Evolutionary conservation across 2,329 filamentous ascomycete species (phyloP).

Genomic region (Cryphonectria carpinicola): DNA sequence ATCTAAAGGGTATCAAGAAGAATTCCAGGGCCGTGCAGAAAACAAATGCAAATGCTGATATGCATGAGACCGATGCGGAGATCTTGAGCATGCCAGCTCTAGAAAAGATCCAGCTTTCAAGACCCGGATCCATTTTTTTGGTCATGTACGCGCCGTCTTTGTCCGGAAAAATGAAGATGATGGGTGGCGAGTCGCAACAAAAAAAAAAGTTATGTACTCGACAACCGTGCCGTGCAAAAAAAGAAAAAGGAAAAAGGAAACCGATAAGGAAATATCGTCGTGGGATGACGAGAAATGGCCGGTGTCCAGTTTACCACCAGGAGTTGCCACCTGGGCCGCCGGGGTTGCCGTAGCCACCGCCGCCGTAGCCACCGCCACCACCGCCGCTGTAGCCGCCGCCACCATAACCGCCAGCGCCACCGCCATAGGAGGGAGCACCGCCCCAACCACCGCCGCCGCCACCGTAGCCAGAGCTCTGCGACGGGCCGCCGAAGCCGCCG

Average conservation of each 20-base stretch:
- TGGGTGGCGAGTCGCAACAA: constrained; percentile 37
- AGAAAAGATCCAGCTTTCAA: constrained; percentile 34
- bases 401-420: constrained; percentile 48
- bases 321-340: constrained; percentile 66
- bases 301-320: constrained; percentile 62
- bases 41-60: constrained; percentile 44
- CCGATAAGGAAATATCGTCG: constrained; percentile 26
- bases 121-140: constrained; percentile 32
- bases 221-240: constrained; percentile 32
- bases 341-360: constrained; percentile 72
- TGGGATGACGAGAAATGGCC: constrained; percentile 10
- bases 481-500: constrained; percentile 45
- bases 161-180: constrained; percentile 37
- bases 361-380: constrained; percentile 51
- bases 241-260: constrained; percentile 31
- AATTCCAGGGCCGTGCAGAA: constrained; percentile 40
- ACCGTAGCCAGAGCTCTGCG: constrained; percentile 32
- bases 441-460: constrained; percentile 45
- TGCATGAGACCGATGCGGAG: constrained; percentile 40
- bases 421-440: constrained; percentile 44
- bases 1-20: constrained; percentile 47
- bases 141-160: constrained; percentile 44
- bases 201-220: constrained; percentile 44
- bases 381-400: constrained; percentile 46
- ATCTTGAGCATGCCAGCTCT: constrained; percentile 41